Conservation (phyloP, 1,139 yeast genomes). For the Pichia sp. region DNA sequence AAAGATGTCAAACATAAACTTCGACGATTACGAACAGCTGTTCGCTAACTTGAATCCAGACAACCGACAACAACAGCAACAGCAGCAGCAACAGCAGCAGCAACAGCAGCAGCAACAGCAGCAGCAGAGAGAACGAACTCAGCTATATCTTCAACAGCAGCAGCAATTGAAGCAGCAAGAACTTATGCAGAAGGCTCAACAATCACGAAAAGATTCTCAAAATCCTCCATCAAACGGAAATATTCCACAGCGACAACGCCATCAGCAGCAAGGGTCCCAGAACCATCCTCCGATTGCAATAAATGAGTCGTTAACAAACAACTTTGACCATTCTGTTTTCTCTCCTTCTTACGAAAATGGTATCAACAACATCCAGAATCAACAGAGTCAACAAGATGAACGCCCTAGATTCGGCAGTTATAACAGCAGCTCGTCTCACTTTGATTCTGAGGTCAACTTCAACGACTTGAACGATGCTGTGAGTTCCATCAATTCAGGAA, state of each 20-base stretch:
- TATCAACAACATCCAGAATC: slow-evolving; percentile 1
- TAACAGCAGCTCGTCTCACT: slow-evolving; percentile 19
- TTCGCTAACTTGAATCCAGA: slow-evolving; percentile 2
- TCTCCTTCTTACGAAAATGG: slow-evolving; percentile 1
- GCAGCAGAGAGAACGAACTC: slow-evolving; percentile 13
- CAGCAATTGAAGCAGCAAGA: slow-evolving; percentile 17
- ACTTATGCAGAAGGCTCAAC: slow-evolving; percentile 6
- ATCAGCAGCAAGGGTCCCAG: background rate
- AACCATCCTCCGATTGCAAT: background rate
- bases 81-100: slow-evolving; percentile 4
- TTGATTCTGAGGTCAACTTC: slow-evolving; percentile 27
- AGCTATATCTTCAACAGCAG: slow-evolving; percentile 13
- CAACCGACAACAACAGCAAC: slow-evolving; percentile 1
- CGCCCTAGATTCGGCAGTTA: slow-evolving; percentile 20
- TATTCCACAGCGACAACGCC: too few species aligned
- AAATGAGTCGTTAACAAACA: background rate
- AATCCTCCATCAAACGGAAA: slow-evolving; percentile 17
- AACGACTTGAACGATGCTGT: slow-evolving; percentile 30
- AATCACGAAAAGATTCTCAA: slow-evolving; percentile 13
- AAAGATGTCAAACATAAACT: slow-evolving; percentile 5
- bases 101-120: slow-evolving; percentile 15
- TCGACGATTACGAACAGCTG: slow-evolving; percentile 10
- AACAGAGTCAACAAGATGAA: background rate
- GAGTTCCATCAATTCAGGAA: slow-evolving; percentile 27
- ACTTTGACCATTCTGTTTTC: background rate